Evolutionary conservation across 495 filamentous ascomycete species (phyloP), one percentile per base, ranked within the genome.

Genomic region (Penicillium samsonianum): DNA sequence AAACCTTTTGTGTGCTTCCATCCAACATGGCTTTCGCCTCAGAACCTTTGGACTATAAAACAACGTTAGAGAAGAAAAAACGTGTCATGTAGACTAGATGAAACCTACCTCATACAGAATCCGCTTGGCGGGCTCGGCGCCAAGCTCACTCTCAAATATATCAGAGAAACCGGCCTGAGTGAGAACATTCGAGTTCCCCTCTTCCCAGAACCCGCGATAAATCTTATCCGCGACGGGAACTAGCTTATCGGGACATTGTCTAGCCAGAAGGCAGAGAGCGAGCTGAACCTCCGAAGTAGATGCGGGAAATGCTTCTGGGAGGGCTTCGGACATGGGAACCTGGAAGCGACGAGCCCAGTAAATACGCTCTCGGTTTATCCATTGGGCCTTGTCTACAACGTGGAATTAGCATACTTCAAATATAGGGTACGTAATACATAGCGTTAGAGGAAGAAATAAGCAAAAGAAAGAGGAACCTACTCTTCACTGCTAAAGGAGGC

Each of bases 261-360:
- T 22, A 8, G 45, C 46, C 23, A 65, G 4, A 5, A 42, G 10
- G 11, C 44, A 35, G 5, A 67, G 57, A 8, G 44, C 53, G n/a
- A 54, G 33, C 37, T 67, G 59, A 9, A 59, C 35, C 0, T 67
- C 57, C 3, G 31, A 12, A 10, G 65, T 67, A 9, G 59, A 30
- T 16, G 62, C 55, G 16, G 59, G 63, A 30, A 67, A 65, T n/a
- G 59, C 65, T n/a, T 57, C 30, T 5, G 65, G 65, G 17, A 62
- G 28, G 7, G 59, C 22, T 12, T 60, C 48, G 22, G 55, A 55
- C 54, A 65, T 62, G 4, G 65, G 59, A 8, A 62, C 59, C 3
- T 49, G 47, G 23, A 65, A 59, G n/a, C 65, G 56, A 20, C 35
- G 49, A 35, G 56, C 35, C 65, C 65, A 67, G 20, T 62, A 64